Evolutionary conservation across 2,329 filamentous ascomycete genomes (phyloP).

Genomic region (Clonostachys rosea): DNA sequence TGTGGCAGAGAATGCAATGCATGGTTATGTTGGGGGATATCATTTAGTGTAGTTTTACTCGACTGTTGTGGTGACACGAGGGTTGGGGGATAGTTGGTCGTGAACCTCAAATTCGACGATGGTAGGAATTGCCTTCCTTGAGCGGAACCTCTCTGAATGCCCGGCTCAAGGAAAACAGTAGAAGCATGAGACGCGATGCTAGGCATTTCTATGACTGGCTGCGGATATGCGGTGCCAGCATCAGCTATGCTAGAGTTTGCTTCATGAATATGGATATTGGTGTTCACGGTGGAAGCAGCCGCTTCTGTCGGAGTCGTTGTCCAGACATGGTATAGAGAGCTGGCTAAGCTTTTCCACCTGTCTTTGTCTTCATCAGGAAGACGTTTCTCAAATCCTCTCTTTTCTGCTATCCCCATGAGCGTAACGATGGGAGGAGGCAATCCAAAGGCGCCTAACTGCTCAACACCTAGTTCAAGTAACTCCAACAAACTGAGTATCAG

Average conservation of each 20-base stretch:
- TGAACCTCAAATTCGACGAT: not conserved
- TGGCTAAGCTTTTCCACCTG: slow-evolving; percentile 20
- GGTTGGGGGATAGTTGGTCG: not conserved
- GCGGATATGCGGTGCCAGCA: not conserved
- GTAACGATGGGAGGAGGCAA: slow-evolving; percentile 25
- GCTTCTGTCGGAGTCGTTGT: not conserved
- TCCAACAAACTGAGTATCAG: slow-evolving; percentile 28
- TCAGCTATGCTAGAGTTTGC: not conserved
- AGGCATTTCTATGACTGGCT: too few species aligned
- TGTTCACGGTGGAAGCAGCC: not conserved
- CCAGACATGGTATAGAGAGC: slow-evolving; percentile 18
- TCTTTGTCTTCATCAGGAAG: slow-evolving; percentile 24
- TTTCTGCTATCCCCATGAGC: slow-evolving; percentile 26
- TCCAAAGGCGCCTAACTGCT: slow-evolving; percentile 22
- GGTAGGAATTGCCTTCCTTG: not conserved
- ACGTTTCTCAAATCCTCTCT: slow-evolving; percentile 16
- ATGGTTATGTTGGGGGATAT: not conserved
- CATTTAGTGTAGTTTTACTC: not conserved
- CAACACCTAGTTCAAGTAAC: slow-evolving; percentile 22
- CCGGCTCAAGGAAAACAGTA: too few species aligned
- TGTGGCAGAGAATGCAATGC: not conserved
- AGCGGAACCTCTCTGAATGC: not conserved
- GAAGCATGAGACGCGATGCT: too few species aligned
- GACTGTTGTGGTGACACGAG: not conserved
- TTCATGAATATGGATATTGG: not conserved